A percentile compares a stretch with the other conserved stretches of the same genome.
phyloP scores from a whole-genome alignment of 2,329 filamentous ascomycete genomes.

The Aureobasidium vineae region DNA sequence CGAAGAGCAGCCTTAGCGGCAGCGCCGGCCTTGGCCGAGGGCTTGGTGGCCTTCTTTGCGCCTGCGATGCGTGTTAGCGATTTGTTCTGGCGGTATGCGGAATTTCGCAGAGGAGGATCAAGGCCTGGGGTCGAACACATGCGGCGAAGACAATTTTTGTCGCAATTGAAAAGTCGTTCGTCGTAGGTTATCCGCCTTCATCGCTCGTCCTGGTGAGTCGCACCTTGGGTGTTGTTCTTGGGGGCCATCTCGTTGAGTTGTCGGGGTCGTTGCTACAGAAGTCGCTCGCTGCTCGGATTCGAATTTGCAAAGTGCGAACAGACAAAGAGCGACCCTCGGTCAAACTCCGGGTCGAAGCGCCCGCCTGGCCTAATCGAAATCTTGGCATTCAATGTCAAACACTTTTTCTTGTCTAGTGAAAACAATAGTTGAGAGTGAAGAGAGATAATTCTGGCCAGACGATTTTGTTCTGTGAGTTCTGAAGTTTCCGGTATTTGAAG shows the following conservation, averaged over 20 bases:
- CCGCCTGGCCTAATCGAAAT: not conserved
- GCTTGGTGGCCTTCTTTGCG: slow-evolving; percentile 54
- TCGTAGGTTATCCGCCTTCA: slow-evolving; percentile 12
- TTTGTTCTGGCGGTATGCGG: slow-evolving; percentile 25
- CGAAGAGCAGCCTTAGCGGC: slow-evolving; percentile 95
- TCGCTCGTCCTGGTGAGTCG: slow-evolving; percentile 20
- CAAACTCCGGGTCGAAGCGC: not conserved
- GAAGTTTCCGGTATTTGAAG: not conserved
- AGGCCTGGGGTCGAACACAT: slow-evolving; percentile 23
- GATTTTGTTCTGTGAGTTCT: not conserved
- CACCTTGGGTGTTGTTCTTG: slow-evolving; percentile 38
- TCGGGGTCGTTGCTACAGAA: slow-evolving; percentile 32
- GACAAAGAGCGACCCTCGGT: not conserved
- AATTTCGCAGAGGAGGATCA: slow-evolving; percentile 8
- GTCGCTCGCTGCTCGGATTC: slow-evolving; percentile 32
- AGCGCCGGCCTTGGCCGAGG: slow-evolving; percentile 73
- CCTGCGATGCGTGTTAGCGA: slow-evolving; percentile 32
- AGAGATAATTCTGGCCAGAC: not conserved
- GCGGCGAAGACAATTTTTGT: slow-evolving; percentile 19
- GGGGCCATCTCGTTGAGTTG: slow-evolving; percentile 41
- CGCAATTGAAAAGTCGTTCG: slow-evolving; percentile 9
- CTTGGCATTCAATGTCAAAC: not conserved
- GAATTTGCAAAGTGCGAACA: not conserved
- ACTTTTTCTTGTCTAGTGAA: not conserved
- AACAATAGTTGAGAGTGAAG: not conserved